Evolutionary conservation across 2,329 filamentous ascomycete genomes (phyloP), one percentile per base, ranked within the genome.

Genomic region (Stagonosporopsis rhizophila): DNA sequence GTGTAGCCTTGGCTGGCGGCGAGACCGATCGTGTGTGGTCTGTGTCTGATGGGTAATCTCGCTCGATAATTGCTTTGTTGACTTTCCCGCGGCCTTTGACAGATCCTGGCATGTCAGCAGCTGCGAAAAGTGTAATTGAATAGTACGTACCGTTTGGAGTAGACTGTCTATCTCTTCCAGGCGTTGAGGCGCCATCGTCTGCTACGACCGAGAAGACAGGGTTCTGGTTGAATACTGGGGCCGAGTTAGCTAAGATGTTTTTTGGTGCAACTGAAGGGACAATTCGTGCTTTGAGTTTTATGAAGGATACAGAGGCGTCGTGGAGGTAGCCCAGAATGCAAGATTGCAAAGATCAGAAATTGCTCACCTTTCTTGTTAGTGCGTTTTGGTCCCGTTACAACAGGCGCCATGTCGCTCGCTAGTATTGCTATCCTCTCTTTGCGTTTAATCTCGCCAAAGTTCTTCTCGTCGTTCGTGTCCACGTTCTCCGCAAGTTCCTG

Each of bases 381-480:
- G 9, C 80, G 75, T 69, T 82, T 83, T 3, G 81, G 77, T 6
- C 80, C 80, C 7, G 80, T 81, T 64, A 82, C 86, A 6, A 89
- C 80, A 54, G 88, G 89, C 25, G 85, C 86, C 72, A 90, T 88
- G 67, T 93, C 90, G 67, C 87, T 88, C 60, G 89, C 88, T 46
- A 93, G 83, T 61, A 93, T 93, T 66, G 78, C 71, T 63, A 87
- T 88, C 47, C 90, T 82, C 74, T 91, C 89, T 68, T 86, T 87
- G 75, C 90, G 86, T 79, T 92, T 93, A 64, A 84, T 81, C 61
- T 86, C 81, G 25, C 90, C 90, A 77, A 91, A 93, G 2, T 85
- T 83, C 53, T 86, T 77, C 76, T 93, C 89, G 52, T 87, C 85
- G 15, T 80, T 78, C 0, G 89, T 87, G 70, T 95, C 91, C 4